Evolutionary conservation across 306 rosid genomes (phyloP).

Genomic region (Trifolium dubium): DNA sequence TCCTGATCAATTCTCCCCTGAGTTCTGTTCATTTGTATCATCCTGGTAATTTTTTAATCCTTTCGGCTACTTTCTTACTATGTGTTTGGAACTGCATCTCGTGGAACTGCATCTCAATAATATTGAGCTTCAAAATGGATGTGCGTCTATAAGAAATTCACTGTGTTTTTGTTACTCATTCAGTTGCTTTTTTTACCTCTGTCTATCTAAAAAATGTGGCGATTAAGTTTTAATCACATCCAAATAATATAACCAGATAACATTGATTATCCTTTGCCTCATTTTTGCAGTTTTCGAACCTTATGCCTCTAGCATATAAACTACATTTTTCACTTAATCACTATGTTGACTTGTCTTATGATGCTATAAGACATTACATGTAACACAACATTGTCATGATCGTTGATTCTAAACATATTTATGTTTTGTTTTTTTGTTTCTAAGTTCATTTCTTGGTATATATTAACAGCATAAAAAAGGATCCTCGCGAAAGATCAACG

Average conservation of each 20-base stretch:
- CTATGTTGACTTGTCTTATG: constrained; percentile 1
- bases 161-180: not conserved
- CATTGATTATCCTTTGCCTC: not conserved
- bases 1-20: constrained; percentile 92
- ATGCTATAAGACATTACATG: not conserved
- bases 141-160: not conserved
- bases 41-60: constrained; percentile 65
- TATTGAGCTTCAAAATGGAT: not conserved
- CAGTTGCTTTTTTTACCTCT: not conserved
- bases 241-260: constrained; percentile 1
- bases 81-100: not conserved
- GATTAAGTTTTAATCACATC: too few relatives aligned
- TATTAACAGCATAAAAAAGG: constrained; percentile 88
- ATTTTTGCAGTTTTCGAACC: constrained; percentile 13
- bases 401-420: constrained; percentile 11
- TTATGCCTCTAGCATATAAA: not conserved
- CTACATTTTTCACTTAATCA: not conserved
- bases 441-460: constrained; percentile 39
- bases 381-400: not conserved
- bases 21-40: constrained; percentile 92
- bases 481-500: constrained; percentile 72
- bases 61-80: not conserved
- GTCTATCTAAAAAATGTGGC: too few relatives aligned
- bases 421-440: constrained; percentile 1
- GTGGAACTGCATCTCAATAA: too few relatives aligned